phyloP scores from a whole-genome alignment of 208 protist genomes.

The Crithidia brevicula region DNA sequence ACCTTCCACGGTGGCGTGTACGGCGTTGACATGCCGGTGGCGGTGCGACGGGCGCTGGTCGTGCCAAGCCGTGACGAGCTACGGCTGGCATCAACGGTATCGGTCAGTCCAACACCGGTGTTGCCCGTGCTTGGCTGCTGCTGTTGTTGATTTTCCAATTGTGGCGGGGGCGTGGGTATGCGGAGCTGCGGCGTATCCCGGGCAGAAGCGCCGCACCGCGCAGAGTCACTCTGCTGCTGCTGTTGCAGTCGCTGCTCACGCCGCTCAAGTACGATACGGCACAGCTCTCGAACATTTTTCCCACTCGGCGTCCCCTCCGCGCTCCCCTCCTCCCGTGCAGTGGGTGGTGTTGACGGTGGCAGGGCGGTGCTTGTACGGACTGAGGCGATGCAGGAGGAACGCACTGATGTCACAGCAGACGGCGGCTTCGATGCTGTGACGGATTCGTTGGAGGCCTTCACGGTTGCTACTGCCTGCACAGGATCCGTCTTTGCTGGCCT shows the following conservation, averaged over 20 bases:
- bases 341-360: too few species aligned
- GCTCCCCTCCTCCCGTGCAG: too few species aligned
- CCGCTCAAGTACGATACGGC: slow-evolving; percentile 15
- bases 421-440: too few species aligned
- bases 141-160: not conserved
- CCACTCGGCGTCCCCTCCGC: not conserved
- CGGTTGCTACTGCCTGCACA: too few species aligned
- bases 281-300: slow-evolving; percentile 3
- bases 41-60: not conserved
- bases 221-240: not conserved
- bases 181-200: slow-evolving; percentile 6
- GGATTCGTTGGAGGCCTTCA: too few species aligned
- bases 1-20: slow-evolving; percentile 2
- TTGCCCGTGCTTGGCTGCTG: not conserved
- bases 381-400: too few species aligned
- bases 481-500: too few species aligned
- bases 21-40: not conserved
- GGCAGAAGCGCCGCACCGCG: not conserved
- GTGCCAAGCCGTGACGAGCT: slow-evolving; percentile 1
- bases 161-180: not conserved
- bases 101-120: not conserved
- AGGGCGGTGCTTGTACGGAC: too few species aligned
- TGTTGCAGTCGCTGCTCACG: slow-evolving; percentile 17
- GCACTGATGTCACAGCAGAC: too few species aligned
- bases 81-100: not conserved